These are phyloP conservation scores for Cladorrhinum sp. DNA, from an alignment of 2,329 filamentous ascomycete species.

Conservation along the genomic window DNA sequence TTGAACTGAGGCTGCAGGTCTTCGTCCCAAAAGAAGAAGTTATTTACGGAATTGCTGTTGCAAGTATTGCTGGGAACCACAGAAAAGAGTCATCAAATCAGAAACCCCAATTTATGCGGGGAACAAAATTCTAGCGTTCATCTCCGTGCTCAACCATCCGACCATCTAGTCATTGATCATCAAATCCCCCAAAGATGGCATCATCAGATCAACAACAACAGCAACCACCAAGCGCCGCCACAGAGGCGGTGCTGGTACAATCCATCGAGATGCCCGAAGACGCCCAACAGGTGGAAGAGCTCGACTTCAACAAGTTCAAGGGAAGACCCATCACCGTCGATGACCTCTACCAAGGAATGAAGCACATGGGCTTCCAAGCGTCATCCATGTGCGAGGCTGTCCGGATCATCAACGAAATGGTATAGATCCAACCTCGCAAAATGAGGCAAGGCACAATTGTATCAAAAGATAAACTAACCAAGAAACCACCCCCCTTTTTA, in stretches of 20 bases:
- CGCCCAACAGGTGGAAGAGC: constrained; percentile 78
- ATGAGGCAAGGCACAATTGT: no score
- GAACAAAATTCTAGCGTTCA: not conserved
- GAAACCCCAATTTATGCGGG: not conserved
- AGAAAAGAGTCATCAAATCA: not conserved
- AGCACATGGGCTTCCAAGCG: constrained; percentile 73
- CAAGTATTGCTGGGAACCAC: not conserved
- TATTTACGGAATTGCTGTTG: not conserved
- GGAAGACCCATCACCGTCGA: constrained; percentile 76
- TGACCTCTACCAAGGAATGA: constrained; percentile 78
- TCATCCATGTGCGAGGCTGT: constrained; percentile 80
- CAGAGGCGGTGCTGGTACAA: constrained; percentile 78
- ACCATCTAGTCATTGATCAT: not conserved
- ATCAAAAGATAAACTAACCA: constrained; percentile 15
- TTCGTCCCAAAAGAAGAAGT: not conserved
- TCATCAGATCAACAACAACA: constrained; percentile 27
- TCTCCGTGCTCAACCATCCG: not conserved
- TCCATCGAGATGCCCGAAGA: constrained; percentile 78
- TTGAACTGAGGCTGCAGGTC: not conserved
- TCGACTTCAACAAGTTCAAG: constrained; percentile 85
- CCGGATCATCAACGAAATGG: constrained; percentile 94
- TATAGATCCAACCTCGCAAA: constrained; percentile 35
- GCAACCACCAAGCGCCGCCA: constrained; percentile 59
- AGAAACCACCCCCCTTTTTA: constrained; percentile 30
- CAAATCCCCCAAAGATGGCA: constrained; percentile 30